Percentiles rank a stretch among this genome's conserved stretches.
phyloP scores from a whole-genome alignment of 257 asterid genomes.

The Solanum virginianum region DNA sequence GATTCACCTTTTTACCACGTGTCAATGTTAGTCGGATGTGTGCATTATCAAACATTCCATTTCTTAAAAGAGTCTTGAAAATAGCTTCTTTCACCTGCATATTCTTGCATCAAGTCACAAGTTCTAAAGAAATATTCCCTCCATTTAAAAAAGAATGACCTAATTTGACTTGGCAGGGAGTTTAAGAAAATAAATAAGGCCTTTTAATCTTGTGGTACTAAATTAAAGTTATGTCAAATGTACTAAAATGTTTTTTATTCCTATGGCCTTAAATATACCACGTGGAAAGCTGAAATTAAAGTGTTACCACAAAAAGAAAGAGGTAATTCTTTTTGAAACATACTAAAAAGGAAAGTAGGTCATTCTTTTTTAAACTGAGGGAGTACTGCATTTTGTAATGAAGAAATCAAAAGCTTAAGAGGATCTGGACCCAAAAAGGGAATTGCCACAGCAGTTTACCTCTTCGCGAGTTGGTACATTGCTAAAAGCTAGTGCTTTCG shows the following conservation, averaged over 20 bases:
- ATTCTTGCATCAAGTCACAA: background rate
- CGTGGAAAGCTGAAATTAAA: too few species aligned
- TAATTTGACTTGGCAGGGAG: too few species aligned
- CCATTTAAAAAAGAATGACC: too few species aligned
- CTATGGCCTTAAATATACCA: too few species aligned
- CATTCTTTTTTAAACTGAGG: too few species aligned
- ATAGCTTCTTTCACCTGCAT: conserved; percentile 90
- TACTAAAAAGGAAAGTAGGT: too few species aligned
- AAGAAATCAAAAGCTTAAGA: background rate
- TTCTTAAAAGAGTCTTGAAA: conserved; percentile 65
- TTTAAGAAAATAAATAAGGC: too few species aligned
- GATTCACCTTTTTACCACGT: conserved; percentile 80
- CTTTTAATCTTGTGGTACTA: too few species aligned
- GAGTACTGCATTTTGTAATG: background rate
- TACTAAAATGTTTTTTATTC: too few species aligned
- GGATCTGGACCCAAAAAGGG: background rate
- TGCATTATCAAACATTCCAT: conserved; percentile 72
- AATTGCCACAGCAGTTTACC: conserved; percentile 24
- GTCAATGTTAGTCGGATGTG: conserved; percentile 84
- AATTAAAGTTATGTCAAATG: too few species aligned
- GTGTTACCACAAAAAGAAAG: too few species aligned
- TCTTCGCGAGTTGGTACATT: conserved; percentile 55
- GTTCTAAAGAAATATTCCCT: background rate
- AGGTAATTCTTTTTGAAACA: too few species aligned
- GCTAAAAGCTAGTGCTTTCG: conserved; percentile 76